Evolutionary conservation across 2,329 filamentous ascomycete species (phyloP).

Genomic region (Bipolaris oryzae): DNA sequence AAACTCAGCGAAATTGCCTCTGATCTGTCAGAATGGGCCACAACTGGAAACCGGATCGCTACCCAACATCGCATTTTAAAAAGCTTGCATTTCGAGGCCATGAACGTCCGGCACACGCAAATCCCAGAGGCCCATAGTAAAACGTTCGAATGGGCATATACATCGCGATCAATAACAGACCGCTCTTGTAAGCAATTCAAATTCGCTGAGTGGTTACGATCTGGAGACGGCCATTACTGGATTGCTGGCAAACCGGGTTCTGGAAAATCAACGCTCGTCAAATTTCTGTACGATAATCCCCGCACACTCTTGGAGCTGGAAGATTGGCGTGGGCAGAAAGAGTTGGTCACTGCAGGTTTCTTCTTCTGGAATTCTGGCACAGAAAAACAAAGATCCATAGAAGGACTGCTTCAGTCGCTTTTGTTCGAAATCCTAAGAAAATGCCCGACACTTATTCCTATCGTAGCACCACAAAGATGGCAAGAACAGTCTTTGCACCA

Average conservation of each 20-base stretch:
- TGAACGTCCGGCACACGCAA: background rate
- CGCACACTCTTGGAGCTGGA: background rate
- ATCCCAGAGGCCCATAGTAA: background rate
- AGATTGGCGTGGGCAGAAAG: background rate
- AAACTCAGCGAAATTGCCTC: background rate
- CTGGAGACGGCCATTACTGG: slow-evolving; percentile 27
- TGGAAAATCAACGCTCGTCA: slow-evolving; percentile 56
- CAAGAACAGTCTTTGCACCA: background rate
- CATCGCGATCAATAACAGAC: background rate
- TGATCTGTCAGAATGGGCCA: background rate
- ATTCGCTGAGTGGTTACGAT: slow-evolving; percentile 20
- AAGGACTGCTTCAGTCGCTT: slow-evolving; percentile 4
- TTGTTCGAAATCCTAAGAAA: background rate
- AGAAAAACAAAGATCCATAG: slow-evolving; percentile 1
- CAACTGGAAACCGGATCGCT: background rate
- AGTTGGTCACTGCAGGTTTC: background rate
- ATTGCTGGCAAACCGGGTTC: slow-evolving; percentile 55
- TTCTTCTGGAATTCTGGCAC: slow-evolving; percentile 7
- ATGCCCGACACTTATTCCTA: background rate
- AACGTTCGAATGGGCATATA: background rate
- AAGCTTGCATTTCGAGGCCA: background rate
- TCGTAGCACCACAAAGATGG: background rate
- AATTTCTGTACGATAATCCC: background rate
- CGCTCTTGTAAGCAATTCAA: background rate
- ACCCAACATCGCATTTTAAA: background rate